Percentiles rank a stretch among this genome's conserved stretches.
phyloP scores from a whole-genome alignment of 371 early-diverging fungal species.

The Smittium mucronatum region DNA sequence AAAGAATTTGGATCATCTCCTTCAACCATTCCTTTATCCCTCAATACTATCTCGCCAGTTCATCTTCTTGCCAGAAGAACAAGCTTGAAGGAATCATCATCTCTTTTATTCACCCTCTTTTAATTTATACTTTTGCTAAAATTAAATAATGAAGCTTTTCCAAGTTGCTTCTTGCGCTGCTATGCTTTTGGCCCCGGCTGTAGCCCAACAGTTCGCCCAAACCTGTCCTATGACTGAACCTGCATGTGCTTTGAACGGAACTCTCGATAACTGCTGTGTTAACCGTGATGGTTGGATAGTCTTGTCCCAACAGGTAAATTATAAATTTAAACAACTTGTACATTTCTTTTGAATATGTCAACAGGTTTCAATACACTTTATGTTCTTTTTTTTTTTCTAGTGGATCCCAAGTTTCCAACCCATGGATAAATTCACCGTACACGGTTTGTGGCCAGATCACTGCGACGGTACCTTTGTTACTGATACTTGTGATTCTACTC shows the following conservation, averaged over 20 bases:
- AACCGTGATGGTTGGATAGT: not conserved
- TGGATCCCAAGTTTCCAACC: slow-evolving; percentile 40
- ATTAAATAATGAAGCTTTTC: not conserved
- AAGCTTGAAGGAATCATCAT: no score
- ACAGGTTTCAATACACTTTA: not conserved
- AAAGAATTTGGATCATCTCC: no score
- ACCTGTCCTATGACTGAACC: not conserved
- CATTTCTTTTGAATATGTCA: not conserved
- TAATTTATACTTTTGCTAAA: no score
- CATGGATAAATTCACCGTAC: slow-evolving; percentile 40
- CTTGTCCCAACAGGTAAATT: not conserved
- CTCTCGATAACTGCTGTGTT: not conserved
- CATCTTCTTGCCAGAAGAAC: no score
- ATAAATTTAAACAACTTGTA: no score
- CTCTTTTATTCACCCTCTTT: no score
- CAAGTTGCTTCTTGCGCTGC: not conserved
- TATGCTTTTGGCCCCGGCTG: not conserved
- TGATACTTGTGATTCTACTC: slow-evolving; percentile 44
- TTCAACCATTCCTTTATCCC: no score
- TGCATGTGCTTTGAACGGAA: not conserved
- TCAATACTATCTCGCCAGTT: not conserved
- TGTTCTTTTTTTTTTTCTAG: slow-evolving; percentile 39
- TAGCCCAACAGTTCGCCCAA: not conserved
- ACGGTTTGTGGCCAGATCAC: slow-evolving; percentile 65
- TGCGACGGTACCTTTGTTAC: slow-evolving; percentile 43